These are phyloP conservation scores for Pichia sp. DNA, from an alignment of 1,139 yeast species.

Conservation along the genomic window DNA sequence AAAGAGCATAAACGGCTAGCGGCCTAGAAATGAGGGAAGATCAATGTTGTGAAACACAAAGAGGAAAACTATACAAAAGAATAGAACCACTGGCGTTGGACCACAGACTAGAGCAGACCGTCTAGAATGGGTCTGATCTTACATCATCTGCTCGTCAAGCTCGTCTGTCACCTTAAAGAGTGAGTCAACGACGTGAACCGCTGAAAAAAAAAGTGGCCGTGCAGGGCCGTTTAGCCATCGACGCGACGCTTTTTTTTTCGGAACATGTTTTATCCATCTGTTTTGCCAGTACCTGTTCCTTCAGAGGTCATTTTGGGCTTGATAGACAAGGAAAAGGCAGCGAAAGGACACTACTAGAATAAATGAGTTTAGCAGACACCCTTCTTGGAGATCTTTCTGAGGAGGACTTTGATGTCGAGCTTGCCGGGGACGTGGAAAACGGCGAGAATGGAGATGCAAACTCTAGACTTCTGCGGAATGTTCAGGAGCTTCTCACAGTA, in stretches of 20 bases:
- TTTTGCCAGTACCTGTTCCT: no score
- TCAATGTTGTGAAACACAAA: not conserved
- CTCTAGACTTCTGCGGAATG: not conserved
- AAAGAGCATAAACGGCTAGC: constrained; percentile 25
- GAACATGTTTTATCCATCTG: not conserved
- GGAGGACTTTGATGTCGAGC: not conserved
- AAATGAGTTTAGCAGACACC: constrained; percentile 26
- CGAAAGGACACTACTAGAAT: not conserved
- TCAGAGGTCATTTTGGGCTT: no score
- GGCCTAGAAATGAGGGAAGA: not conserved
- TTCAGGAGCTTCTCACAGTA: constrained; percentile 13
- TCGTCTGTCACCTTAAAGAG: not conserved
- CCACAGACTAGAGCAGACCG: not conserved
- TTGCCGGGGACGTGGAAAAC: not conserved
- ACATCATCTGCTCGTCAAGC: no score
- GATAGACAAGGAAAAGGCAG: not conserved
- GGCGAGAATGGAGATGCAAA: not conserved
- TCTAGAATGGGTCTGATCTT: no score
- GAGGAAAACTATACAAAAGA: constrained; percentile 6
- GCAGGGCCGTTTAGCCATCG: not conserved
- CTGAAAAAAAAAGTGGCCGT: not conserved
- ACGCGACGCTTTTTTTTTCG: not conserved
- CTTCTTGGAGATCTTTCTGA: constrained; percentile 26
- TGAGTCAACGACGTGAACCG: not conserved
- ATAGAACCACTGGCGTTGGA: constrained; percentile 6